These are phyloP conservation scores for Neurospora crassa DNA, from an alignment of 2,329 filamentous ascomycete genomes.

Conservation along the genomic window DNA sequence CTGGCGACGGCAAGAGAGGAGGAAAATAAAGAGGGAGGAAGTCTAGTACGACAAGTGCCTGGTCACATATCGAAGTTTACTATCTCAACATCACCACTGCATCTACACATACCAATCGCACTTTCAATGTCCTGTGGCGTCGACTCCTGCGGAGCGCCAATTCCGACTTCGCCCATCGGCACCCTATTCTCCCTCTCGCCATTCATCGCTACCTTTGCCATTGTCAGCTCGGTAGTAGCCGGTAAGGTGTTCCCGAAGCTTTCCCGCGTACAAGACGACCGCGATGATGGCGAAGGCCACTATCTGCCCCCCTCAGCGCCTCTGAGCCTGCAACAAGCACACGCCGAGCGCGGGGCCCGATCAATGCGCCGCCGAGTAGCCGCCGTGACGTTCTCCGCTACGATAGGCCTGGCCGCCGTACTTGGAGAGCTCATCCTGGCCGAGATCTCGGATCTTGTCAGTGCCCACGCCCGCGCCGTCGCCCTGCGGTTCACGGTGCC, in stretches of 20 bases:
- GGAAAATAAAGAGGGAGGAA: background rate
- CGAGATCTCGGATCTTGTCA: conserved; percentile 71
- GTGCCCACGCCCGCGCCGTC: conserved; percentile 54
- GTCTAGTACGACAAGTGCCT: background rate
- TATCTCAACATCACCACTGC: background rate
- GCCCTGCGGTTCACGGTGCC: conserved; percentile 63
- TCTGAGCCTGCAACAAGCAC: conserved; percentile 44
- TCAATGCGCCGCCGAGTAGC: conserved; percentile 41
- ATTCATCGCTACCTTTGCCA: conserved; percentile 60
- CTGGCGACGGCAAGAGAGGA: background rate
- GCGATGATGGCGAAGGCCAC: conserved; percentile 49
- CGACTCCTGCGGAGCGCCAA: conserved; percentile 6
- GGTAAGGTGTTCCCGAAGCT: conserved; percentile 66
- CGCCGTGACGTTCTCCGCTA: conserved; percentile 63
- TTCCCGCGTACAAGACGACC: conserved; percentile 36
- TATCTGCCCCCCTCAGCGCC: conserved; percentile 55
- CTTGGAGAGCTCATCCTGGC: conserved; percentile 74
- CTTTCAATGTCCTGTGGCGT: background rate
- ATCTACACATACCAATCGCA: background rate
- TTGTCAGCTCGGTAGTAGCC: conserved; percentile 52
- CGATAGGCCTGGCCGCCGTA: conserved; percentile 66
- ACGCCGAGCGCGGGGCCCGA: conserved; percentile 48
- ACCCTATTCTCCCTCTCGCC: conserved; percentile 50
- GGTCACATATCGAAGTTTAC: background rate
- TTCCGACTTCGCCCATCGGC: conserved; percentile 1